A percentile compares a stretch with the other conserved stretches of the same genome.
Evolutionary conservation across 1,284 basidiomycete species (phyloP).

Genomic region (Mycena sp.): DNA sequence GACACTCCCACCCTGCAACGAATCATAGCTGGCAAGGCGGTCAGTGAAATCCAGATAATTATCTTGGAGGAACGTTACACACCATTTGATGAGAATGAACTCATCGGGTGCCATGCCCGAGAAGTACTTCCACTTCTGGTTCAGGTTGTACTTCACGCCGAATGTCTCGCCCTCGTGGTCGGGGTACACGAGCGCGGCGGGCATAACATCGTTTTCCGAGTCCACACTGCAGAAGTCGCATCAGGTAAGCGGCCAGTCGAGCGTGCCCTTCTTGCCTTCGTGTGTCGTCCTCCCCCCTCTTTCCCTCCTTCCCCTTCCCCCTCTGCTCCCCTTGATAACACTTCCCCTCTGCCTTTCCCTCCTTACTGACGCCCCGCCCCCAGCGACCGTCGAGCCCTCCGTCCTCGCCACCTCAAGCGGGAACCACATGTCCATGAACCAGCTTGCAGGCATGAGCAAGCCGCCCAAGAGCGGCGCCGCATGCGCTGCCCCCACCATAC

Average conservation of each 20-base stretch:
- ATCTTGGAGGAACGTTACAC: conserved; percentile 33
- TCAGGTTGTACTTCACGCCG: conserved; percentile 43
- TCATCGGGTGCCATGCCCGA: conserved; percentile 56
- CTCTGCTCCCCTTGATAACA: neutral
- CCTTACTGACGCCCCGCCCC: neutral
- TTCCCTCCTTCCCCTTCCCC: neutral
- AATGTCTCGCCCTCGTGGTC: conserved; percentile 45
- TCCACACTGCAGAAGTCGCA: conserved; percentile 64
- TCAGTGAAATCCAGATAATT: neutral
- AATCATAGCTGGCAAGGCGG: conserved; percentile 56
- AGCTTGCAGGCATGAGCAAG: conserved; percentile 11
- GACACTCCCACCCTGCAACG: conserved; percentile 57
- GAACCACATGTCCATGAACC: neutral
- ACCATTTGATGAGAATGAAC: conserved; percentile 72
- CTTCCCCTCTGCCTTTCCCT: neutral
- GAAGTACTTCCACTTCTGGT: conserved; percentile 57
- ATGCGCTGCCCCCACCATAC: too few species aligned
- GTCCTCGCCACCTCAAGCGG: conserved; percentile 62
- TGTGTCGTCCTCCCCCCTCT: too few species aligned
- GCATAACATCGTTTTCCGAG: conserved; percentile 51
- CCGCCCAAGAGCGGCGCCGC: neutral
- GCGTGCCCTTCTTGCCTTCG: too few species aligned
- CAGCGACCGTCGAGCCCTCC: conserved; percentile 42
- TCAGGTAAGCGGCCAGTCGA: conserved; percentile 64
- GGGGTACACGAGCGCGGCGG: conserved; percentile 55